phyloP scores from a whole-genome alignment of 2,329 filamentous ascomycete species.

The Nemania diffusa region DNA sequence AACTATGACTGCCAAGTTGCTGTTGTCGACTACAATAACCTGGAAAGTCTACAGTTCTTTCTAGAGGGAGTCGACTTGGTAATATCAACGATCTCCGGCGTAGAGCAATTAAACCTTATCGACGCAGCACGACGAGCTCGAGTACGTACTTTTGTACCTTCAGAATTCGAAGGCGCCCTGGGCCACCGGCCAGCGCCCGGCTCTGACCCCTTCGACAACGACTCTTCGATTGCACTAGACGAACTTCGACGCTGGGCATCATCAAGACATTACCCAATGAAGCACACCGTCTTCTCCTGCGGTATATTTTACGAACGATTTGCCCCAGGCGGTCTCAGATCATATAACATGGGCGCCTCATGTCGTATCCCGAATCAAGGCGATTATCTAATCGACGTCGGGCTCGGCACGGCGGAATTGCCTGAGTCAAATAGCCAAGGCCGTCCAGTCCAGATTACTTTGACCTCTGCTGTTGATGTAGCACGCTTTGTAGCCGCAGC shows the following conservation, averaged over 20 bases:
- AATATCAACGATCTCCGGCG: slow-evolving; percentile 77
- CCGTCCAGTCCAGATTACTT: slow-evolving; percentile 65
- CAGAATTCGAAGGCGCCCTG: slow-evolving; percentile 77
- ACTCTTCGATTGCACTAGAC: slow-evolving; percentile 64
- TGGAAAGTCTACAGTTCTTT: slow-evolving; percentile 68
- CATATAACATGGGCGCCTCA: slow-evolving; percentile 67
- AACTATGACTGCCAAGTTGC: slow-evolving; percentile 72
- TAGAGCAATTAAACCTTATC: slow-evolving; percentile 75
- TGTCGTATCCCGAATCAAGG: slow-evolving; percentile 66
- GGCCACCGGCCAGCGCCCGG: slow-evolving; percentile 58
- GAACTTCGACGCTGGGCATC: slow-evolving; percentile 60
- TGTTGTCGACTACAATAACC: slow-evolving; percentile 73
- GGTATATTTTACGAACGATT: slow-evolving; percentile 82
- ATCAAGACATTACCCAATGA: slow-evolving; percentile 62
- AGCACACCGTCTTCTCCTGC: slow-evolving; percentile 77
- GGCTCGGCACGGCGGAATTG: slow-evolving; percentile 66
- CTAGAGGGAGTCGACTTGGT: slow-evolving; percentile 79
- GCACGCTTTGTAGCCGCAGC: slow-evolving; percentile 77
- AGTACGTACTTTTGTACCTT: slow-evolving; percentile 77
- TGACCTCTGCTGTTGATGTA: slow-evolving; percentile 77
- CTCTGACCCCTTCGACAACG: slow-evolving; percentile 70
- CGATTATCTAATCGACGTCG: slow-evolving; percentile 73
- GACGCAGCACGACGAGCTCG: slow-evolving; percentile 72
- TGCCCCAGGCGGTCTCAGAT: slow-evolving; percentile 71
- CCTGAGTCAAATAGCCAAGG: slow-evolving; percentile 64